These are phyloP conservation scores for Cucumis melo DNA, from an alignment of 306 rosid species.

Conservation along the genomic window DNA sequence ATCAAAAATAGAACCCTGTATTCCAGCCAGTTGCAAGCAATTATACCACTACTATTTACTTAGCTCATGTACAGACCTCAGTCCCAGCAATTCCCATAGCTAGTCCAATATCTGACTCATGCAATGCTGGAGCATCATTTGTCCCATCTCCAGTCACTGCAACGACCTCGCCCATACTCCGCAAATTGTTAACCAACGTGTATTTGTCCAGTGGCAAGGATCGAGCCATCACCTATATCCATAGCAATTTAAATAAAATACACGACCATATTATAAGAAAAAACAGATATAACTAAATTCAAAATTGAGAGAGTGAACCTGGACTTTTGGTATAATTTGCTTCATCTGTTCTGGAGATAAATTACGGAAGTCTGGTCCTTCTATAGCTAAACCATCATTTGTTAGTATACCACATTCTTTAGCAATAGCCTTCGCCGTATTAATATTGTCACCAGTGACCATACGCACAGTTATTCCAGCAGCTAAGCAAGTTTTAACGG, in stretches of 20 bases:
- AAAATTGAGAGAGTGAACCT: slow-evolving; percentile 29
- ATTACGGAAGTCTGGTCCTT: slow-evolving; percentile 53
- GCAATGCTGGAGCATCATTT: slow-evolving; percentile 94
- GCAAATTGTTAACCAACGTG: slow-evolving; percentile 56
- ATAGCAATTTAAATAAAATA: slow-evolving; percentile 14
- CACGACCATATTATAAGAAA: not conserved
- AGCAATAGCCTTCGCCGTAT: slow-evolving; percentile 89
- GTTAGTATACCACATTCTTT: slow-evolving; percentile 93
- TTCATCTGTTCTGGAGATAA: slow-evolving; percentile 47
- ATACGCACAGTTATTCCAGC: slow-evolving; percentile 89
- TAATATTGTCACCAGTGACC: slow-evolving; percentile 95
- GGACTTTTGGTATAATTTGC: slow-evolving; percentile 59
- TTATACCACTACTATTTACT: not conserved
- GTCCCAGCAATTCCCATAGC: slow-evolving; percentile 99
- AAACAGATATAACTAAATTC: not conserved
- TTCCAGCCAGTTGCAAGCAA: not conserved
- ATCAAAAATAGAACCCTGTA: not conserved
- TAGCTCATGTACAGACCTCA: slow-evolving; percentile 40
- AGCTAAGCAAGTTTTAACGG: slow-evolving; percentile 68
- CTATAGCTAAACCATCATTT: slow-evolving; percentile 58
- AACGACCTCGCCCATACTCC: slow-evolving; percentile 58
- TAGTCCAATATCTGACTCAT: slow-evolving; percentile 91
- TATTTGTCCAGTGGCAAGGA: slow-evolving; percentile 77
- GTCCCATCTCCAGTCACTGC: slow-evolving; percentile 98
- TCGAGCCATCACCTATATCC: slow-evolving; percentile 87